Base-by-base conservation (phyloP, 495 filamentous ascomycete species). In the Neurospora sp. region DNA sequence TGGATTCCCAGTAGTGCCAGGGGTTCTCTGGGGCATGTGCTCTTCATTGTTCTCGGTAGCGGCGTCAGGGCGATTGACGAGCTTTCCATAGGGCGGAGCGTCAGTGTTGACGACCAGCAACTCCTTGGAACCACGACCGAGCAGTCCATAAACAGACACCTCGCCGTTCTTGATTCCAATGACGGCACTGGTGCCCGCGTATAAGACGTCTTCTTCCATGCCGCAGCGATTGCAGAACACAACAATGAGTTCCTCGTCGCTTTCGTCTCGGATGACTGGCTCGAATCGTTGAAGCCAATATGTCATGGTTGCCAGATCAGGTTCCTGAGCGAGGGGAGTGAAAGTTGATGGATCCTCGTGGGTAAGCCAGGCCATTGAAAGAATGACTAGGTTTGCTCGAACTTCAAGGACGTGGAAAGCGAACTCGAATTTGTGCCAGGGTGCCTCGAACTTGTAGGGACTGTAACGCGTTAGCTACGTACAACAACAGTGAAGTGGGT, bases 311-410 rank as follows among this genome's bases (percentile, higher is more conserved):
- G 92, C 88, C 79, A 92, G 81, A 74, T 98, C 94, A 7, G 94
- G 92, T 72, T 90, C 83, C 71, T 84, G 70, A 62, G 81, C 79
- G 79, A 77, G 73, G 80, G 79, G 75, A 54, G 83, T 74, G 75
- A 82, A 83, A 72, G 82, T 59, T 85, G 80, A 48, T 81, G 85
- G 69, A 82, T 86, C 69, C 82, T 89, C 79, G 72, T 82, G 79
- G 6, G 92, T 93, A 48, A 97, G 83, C 95, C 95, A 99, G 0
- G 96, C 94, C 92, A 97, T 97, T 9, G 89, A 90, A 9, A 98
- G 76, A 70, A 97, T 88, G 34, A 96, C 90, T 8, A 97, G 83
- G 75, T 91, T 89, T 0, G 93, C 88, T 36, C 86, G 77, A 3
- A 85, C 85, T 43, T 88, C 83, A 17, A 94, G 83, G 34, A 93